Conservation (phyloP, 2,329 filamentous ascomycete genomes). For the Aureobasidium lini region DNA sequence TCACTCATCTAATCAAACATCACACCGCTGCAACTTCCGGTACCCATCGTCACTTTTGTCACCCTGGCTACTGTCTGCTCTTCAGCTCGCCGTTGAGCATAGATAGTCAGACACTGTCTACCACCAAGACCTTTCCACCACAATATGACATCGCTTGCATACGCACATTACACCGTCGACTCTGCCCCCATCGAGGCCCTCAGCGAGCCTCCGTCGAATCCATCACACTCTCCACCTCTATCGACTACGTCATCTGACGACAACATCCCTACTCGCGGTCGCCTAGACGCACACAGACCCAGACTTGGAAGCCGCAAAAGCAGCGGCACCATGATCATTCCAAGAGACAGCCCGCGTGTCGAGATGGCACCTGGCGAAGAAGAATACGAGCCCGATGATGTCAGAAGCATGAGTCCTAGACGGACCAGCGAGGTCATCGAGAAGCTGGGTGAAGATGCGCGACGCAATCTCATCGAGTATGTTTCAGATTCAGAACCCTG, state of each 20-base stretch:
- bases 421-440: constrained; percentile 87
- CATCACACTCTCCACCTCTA: not conserved
- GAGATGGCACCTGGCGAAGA: constrained; percentile 57
- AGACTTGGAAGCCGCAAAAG: constrained; percentile 64
- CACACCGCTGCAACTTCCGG: not conserved
- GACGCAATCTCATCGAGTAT: constrained; percentile 56
- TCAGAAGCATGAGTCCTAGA: constrained; percentile 87
- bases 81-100: not conserved
- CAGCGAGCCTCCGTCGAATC: constrained; percentile 4
- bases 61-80: not conserved
- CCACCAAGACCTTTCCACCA: not conserved
- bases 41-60: not conserved
- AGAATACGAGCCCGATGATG: constrained; percentile 77
- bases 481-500: constrained; percentile 24
- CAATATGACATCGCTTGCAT: constrained; percentile 9
- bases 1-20: constrained; percentile 13
- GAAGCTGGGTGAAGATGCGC: constrained; percentile 73
- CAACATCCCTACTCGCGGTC: not conserved
- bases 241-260: constrained; percentile 13
- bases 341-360: constrained; percentile 62
- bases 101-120: not conserved
- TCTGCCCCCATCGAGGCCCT: constrained; percentile 1
- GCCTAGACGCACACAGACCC: constrained; percentile 33
- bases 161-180: not conserved
- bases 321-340: constrained; percentile 73